These are phyloP conservation scores for Ganoderma lingzhi DNA, from an alignment of 1,284 basidiomycete genomes.

Conservation along the genomic window DNA sequence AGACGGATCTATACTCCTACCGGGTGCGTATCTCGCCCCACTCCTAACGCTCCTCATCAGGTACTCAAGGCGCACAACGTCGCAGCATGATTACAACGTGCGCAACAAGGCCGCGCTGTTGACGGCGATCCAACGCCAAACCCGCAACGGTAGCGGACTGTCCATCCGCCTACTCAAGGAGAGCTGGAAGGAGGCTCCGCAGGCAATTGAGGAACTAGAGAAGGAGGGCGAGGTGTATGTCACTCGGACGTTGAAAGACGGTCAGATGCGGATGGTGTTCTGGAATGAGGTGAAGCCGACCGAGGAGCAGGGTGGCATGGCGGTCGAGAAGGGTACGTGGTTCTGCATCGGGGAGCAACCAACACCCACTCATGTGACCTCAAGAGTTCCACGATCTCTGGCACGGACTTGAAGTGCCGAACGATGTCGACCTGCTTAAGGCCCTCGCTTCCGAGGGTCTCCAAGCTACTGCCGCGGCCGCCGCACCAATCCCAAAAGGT, in stretches of 20 bases:
- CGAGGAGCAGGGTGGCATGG: slow-evolving; percentile 71
- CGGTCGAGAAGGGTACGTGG: slow-evolving; percentile 81
- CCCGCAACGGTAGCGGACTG: slow-evolving; percentile 82
- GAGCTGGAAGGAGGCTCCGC: slow-evolving; percentile 87
- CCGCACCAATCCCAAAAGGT: slow-evolving; percentile 56
- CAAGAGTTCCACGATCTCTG: slow-evolving; percentile 89
- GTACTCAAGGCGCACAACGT: slow-evolving; percentile 14
- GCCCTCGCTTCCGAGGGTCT: slow-evolving; percentile 82
- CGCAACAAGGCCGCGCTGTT: slow-evolving; percentile 84
- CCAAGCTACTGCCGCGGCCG: slow-evolving; percentile 70
- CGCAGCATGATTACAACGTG: slow-evolving; percentile 87
- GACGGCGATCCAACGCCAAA: slow-evolving; percentile 83
- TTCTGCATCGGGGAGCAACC: not conserved
- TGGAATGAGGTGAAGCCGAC: slow-evolving; percentile 89
- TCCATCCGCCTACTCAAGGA: slow-evolving; percentile 88
- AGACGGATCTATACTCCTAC: slow-evolving; percentile 88
- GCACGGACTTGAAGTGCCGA: slow-evolving; percentile 85
- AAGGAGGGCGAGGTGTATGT: slow-evolving; percentile 89
- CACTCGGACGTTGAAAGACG: slow-evolving; percentile 85
- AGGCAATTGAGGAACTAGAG: slow-evolving; percentile 86
- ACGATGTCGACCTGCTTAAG: slow-evolving; percentile 82
- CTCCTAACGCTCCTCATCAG: slow-evolving; percentile 1
- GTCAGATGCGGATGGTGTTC: slow-evolving; percentile 87
- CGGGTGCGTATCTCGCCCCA: slow-evolving; percentile 54
- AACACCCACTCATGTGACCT: not conserved